These are phyloP conservation scores for Pseudonitzschia multiseries DNA, from an alignment of 108 stramenopile species.

Conservation along the genomic window DNA sequence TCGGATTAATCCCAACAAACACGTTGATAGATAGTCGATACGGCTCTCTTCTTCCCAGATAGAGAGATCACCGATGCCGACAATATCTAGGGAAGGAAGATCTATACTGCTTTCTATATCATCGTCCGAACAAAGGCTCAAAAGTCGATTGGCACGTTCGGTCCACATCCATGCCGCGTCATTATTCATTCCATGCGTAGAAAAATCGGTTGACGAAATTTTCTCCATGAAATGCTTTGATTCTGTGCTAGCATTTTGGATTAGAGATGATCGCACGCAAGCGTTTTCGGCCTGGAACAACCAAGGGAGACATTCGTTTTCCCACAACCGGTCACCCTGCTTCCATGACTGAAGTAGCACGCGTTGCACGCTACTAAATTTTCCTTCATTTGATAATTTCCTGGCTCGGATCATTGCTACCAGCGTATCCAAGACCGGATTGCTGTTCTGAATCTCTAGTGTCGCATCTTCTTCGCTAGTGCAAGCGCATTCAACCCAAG, in stretches of 20 bases:
- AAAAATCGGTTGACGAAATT: background rate
- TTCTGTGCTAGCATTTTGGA: background rate
- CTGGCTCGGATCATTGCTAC: constrained; percentile 26
- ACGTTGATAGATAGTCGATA: constrained; percentile 30
- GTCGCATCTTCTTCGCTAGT: constrained; percentile 12
- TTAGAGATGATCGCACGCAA: background rate
- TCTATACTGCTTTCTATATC: background rate
- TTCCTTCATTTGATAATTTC: background rate
- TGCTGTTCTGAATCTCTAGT: background rate
- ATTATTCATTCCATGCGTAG: background rate
- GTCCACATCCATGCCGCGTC: constrained; percentile 35
- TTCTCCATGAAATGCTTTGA: constrained; percentile 5
- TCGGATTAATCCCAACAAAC: constrained; percentile 48
- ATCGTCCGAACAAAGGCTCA: constrained; percentile 33
- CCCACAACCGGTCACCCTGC: constrained; percentile 56
- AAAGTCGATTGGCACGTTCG: constrained; percentile 43
- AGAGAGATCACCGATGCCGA: constrained; percentile 42
- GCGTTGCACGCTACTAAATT: constrained; percentile 8
- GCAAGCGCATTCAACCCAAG: constrained; percentile 49
- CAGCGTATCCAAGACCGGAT: constrained; percentile 51
- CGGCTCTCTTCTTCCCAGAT: constrained; percentile 35
- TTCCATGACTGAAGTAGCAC: constrained; percentile 52
- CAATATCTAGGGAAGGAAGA: constrained; percentile 23
- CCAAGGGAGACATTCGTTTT: constrained; percentile 27
- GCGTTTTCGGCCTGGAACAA: constrained; percentile 18